These are phyloP conservation scores for Tuber calosporum DNA, from an alignment of 495 filamentous ascomycete genomes.

Conservation along the genomic window DNA sequence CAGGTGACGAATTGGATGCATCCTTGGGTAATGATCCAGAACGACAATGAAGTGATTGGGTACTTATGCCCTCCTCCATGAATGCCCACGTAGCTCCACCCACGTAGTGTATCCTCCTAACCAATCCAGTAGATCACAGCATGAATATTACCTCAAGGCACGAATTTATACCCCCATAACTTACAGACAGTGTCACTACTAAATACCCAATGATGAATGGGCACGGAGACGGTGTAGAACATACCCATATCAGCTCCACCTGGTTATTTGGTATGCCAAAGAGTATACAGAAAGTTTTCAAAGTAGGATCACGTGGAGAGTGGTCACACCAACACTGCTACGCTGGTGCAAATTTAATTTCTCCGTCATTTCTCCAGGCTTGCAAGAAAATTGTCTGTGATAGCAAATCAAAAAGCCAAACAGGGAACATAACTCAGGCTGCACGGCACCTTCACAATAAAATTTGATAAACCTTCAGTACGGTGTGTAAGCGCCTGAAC, in stretches of 20 bases:
- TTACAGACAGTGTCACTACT: not conserved
- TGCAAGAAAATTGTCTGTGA: not conserved
- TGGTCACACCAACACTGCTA: not conserved
- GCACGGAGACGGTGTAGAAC: not conserved
- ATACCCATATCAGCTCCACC: not conserved
- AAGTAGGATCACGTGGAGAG: not conserved
- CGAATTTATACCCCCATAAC: not conserved
- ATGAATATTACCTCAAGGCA: not conserved
- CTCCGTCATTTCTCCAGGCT: not conserved
- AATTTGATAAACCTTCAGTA: not conserved
- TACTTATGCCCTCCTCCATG: not conserved
- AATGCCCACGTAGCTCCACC: not conserved
- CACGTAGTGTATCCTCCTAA: not conserved
- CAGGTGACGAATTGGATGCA: constrained; percentile 47
- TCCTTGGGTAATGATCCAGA: not conserved
- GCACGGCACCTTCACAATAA: no score
- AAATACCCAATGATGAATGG: not conserved
- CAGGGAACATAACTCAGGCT: not conserved
- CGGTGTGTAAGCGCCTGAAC: not conserved
- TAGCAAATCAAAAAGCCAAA: not conserved
- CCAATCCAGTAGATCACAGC: not conserved
- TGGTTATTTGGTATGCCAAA: not conserved
- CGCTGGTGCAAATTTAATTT: not conserved
- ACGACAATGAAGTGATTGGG: not conserved
- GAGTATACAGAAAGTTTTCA: not conserved